Base-by-base conservation (phyloP, 805 yeast species). In the Ogataea saltuana region DNA sequence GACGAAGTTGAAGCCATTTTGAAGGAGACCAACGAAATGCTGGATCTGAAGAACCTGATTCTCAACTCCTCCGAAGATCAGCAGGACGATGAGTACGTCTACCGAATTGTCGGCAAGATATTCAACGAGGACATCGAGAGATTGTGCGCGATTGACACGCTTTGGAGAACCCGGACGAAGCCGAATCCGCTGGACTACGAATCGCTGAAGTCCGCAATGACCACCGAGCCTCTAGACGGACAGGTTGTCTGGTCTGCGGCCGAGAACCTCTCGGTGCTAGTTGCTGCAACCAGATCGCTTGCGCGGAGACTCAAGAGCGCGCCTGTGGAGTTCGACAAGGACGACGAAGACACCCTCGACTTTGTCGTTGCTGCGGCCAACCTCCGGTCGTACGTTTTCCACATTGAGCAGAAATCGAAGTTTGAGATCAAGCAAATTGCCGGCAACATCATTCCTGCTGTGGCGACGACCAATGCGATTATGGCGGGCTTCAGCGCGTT, bases 381-480 rank as follows among this genome's bases (percentile, higher is more conserved):
- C 56, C 70, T 90, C 36, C 73, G 97, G 50, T 82, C 91, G 0
- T 58, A 56, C 37, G 74, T 86, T 2, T 91, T 90, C 59, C 70
- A 73, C 18, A 89, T 90, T 44, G 85, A 81, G 25, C 53, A 70
- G 39, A 83, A 85, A 59, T 74, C 93, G 3, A 83, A 86, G 46
- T 93, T 95, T 59, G 96, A 88, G 47, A 78, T 86, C 48, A 93
- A 93, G 61, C 95, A 86, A 57, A 89, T 91, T 50, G 99, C 99
- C 0, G 99, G 99, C 5, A 93, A 91, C 63, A 93, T 93, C 55
- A 93, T 93, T 30, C 99, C 99, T 0, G 99, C 99, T 0, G 90
- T 95, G 54, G 98, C 99, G 5, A 93, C 99, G 1, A 91, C 97
- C 3, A 93, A 93, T 63, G 98, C 99, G 1, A 83, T 93, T 11